Evolutionary conservation across 352 stramenopile genomes (phyloP).

Genomic region (Phytophthora tentaculata): DNA sequence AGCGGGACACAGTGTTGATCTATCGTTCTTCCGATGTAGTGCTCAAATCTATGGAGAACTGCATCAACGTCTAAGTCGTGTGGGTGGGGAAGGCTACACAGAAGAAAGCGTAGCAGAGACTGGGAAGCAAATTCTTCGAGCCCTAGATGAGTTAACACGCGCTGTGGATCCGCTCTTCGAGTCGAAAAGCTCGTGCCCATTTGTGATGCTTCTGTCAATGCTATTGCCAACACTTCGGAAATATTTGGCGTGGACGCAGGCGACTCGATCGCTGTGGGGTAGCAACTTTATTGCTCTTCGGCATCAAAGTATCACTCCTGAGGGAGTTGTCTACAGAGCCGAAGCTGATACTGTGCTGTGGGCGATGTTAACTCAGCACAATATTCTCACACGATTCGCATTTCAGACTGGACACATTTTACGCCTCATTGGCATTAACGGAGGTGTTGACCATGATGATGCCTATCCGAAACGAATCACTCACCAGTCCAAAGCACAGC

Average conservation of each 20-base stretch:
- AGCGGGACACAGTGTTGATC: conserved; percentile 10
- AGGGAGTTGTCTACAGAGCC: conserved; percentile 12
- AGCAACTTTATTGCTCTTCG: conserved; percentile 13
- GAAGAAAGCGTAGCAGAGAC: conserved; percentile 40
- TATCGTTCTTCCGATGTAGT: conserved; percentile 33
- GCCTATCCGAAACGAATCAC: background rate
- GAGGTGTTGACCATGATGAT: conserved; percentile 42
- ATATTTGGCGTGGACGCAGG: conserved; percentile 54
- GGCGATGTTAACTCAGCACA: conserved; percentile 57
- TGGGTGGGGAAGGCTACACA: conserved; percentile 35
- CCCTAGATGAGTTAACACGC: conserved; percentile 27
- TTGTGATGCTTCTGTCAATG: conserved; percentile 74
- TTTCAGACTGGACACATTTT: conserved; percentile 39
- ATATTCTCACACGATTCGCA: conserved; percentile 45
- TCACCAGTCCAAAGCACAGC: conserved; percentile 6
- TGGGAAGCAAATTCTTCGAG: conserved; percentile 38
- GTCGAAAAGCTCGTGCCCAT: conserved; percentile 37
- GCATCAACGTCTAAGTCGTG: conserved; percentile 32
- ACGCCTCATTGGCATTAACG: conserved; percentile 53
- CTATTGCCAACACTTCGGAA: conserved; percentile 62
- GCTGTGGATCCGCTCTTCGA: conserved; percentile 20
- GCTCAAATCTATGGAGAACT: conserved; percentile 51
- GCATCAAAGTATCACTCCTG: conserved; percentile 17
- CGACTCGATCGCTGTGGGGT: conserved; percentile 48
- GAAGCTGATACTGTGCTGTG: conserved; percentile 33